Evolutionary conservation across 1,284 basidiomycete species (phyloP).

Genomic region (Trametes sp.): DNA sequence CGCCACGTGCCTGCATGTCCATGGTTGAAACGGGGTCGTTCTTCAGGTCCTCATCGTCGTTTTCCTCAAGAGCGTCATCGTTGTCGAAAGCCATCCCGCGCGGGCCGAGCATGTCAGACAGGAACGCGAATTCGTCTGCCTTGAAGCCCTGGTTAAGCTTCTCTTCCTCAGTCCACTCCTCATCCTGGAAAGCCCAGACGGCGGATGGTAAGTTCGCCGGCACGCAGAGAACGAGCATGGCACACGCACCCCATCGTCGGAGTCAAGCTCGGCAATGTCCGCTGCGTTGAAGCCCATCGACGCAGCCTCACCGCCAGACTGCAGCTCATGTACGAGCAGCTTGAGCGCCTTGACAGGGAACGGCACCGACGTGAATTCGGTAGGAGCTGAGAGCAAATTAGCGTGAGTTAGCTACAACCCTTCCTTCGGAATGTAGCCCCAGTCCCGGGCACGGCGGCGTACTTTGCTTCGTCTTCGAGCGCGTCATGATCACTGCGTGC

Average conservation of each 20-base stretch:
- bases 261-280: constrained; percentile 62
- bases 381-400: constrained; percentile 64
- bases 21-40: constrained; percentile 89
- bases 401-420: constrained; percentile 1
- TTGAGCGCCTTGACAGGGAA: constrained; percentile 95
- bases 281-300: constrained; percentile 56
- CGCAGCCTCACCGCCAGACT: constrained; percentile 74
- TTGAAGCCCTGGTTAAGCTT: constrained; percentile 59
- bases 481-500: constrained; percentile 89
- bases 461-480: constrained; percentile 90
- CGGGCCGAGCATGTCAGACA: constrained; percentile 73
- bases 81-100: constrained; percentile 68
- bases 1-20: constrained; percentile 80
- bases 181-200: constrained; percentile 74
- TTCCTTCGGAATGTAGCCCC: neutral
- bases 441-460: constrained; percentile 45
- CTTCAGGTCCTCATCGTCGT: constrained; percentile 87
- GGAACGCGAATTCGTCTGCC: constrained; percentile 68
- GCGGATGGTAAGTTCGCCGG: neutral
- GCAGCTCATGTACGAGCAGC: constrained; percentile 85
- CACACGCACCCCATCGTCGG: constrained; percentile 77
- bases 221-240: neutral
- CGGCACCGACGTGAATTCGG: constrained; percentile 84
- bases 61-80: constrained; percentile 72
- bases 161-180: constrained; percentile 89